Evolutionary conservation across 2,329 filamentous ascomycete species (phyloP).

Genomic region (Aspergillus sp.): DNA sequence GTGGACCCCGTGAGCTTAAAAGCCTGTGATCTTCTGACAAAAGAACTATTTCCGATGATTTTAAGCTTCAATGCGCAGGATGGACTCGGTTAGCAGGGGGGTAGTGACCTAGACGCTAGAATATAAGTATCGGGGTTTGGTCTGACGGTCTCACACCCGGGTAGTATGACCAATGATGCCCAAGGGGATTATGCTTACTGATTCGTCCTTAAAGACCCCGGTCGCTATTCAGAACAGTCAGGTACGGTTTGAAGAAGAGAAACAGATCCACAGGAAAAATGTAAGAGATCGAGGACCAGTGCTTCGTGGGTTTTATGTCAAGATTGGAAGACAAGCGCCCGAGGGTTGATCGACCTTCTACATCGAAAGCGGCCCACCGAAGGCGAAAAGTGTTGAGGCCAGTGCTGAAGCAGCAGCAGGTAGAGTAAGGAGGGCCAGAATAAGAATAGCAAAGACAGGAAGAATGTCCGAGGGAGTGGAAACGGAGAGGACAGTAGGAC

Average conservation of each 20-base stretch:
- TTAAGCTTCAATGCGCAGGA: not conserved
- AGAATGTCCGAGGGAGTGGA: not conserved
- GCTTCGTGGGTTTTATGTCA: slow-evolving; percentile 7
- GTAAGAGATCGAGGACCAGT: not conserved
- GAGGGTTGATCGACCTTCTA: slow-evolving; percentile 12
- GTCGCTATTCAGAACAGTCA: not conserved
- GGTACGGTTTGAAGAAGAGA: not conserved
- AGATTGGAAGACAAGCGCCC: slow-evolving; percentile 1
- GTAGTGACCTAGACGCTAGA: not conserved
- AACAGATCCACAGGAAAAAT: not conserved
- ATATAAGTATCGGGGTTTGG: not conserved
- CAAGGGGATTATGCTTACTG: slow-evolving; percentile 2
- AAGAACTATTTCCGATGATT: not conserved
- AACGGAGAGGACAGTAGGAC: not conserved
- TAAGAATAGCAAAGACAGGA: not conserved
- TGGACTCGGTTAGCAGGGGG: not conserved
- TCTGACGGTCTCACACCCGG: not conserved
- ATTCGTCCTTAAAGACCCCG: not conserved
- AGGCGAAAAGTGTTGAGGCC: slow-evolving; percentile 1
- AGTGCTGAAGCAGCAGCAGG: not conserved
- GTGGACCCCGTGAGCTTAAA: not conserved
- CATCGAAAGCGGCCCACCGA: slow-evolving; percentile 9
- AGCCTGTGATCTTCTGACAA: not conserved
- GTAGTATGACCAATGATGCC: not conserved
- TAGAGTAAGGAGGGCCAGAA: not conserved